A percentile compares a stretch with the other conserved stretches of the same genome.
phyloP scores from a whole-genome alignment of 164 flowering plant species.

The Aristolochia californica region DNA sequence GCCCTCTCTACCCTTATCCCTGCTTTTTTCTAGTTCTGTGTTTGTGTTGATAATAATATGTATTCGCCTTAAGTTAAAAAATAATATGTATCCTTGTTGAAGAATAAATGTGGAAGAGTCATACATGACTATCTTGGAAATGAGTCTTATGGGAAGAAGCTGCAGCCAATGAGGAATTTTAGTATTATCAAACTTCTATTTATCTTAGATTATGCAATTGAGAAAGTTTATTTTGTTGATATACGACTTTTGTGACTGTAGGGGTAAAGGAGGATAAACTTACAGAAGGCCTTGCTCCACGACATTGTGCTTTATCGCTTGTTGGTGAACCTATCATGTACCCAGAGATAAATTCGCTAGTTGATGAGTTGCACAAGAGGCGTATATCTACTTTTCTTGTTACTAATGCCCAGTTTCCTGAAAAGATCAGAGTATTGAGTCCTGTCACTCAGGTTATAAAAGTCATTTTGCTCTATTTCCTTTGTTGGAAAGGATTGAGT shows the following conservation, averaged over 20 bases:
- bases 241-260: slow-evolving; percentile 12
- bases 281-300: slow-evolving; percentile 76
- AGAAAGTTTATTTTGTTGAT: no score
- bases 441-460: slow-evolving; percentile 80
- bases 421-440: slow-evolving; percentile 57
- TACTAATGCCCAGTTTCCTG: slow-evolving; percentile 98
- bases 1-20: no score
- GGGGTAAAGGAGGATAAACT: slow-evolving; percentile 73
- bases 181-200: no score
- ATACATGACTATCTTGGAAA: no score
- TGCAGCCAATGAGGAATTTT: no score
- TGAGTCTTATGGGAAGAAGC: no score
- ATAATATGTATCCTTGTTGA: no score
- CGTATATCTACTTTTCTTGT: slow-evolving; percentile 94
- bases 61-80: no score
- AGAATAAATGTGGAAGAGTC: no score
- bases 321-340: slow-evolving; percentile 99
- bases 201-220: no score
- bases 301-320: slow-evolving; percentile 98
- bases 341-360: slow-evolving; percentile 86
- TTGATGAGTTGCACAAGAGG: slow-evolving; percentile 80
- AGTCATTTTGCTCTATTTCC: not conserved
- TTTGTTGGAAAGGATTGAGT: not conserved
- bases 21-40: no score
- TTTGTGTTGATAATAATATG: no score